These are phyloP conservation scores for Cladophialophora chaetospira DNA, from an alignment of 2,329 filamentous ascomycete species.

Conservation along the genomic window DNA sequence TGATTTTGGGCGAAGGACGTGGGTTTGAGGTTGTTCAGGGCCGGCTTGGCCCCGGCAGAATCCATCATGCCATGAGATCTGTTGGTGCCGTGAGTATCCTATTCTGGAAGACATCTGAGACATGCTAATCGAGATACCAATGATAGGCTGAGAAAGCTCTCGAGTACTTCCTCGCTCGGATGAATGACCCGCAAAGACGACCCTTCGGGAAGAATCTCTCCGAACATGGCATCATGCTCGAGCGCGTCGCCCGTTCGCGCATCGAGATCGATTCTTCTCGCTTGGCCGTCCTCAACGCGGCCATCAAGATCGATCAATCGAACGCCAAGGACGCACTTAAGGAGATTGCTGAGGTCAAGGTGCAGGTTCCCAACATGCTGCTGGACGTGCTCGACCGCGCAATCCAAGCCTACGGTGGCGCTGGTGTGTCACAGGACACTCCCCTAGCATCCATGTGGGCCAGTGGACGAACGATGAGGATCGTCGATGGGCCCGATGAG, in stretches of 20 bases:
- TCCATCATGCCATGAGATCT: conserved; percentile 95
- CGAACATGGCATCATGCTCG: conserved; percentile 90
- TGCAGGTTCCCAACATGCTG: conserved; percentile 79
- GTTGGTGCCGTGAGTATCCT: conserved; percentile 68
- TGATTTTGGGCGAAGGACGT: conserved; percentile 88
- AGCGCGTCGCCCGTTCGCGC: conserved; percentile 89
- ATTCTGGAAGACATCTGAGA: neutral
- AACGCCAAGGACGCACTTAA: conserved; percentile 87
- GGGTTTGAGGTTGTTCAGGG: conserved; percentile 99
- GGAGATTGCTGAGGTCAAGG: conserved; percentile 94
- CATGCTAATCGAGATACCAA: neutral
- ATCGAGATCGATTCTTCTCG: conserved; percentile 93
- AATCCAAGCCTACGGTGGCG: conserved; percentile 87
- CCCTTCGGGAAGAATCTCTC: conserved; percentile 85
- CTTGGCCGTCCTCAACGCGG: conserved; percentile 88
- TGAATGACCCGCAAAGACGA: conserved; percentile 89
- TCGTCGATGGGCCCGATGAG: conserved; percentile 95
- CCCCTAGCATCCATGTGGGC: conserved; percentile 71
- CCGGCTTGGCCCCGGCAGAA: conserved; percentile 89
- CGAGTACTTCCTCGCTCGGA: conserved; percentile 90
- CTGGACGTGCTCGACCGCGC: conserved; percentile 91
- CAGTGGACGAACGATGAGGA: conserved; percentile 82
- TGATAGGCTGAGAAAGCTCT: conserved; percentile 74
- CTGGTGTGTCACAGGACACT: conserved; percentile 91
- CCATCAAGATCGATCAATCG: conserved; percentile 87